Conservation (phyloP, 495 filamentous ascomycete genomes). For the Daldinia grandis region DNA sequence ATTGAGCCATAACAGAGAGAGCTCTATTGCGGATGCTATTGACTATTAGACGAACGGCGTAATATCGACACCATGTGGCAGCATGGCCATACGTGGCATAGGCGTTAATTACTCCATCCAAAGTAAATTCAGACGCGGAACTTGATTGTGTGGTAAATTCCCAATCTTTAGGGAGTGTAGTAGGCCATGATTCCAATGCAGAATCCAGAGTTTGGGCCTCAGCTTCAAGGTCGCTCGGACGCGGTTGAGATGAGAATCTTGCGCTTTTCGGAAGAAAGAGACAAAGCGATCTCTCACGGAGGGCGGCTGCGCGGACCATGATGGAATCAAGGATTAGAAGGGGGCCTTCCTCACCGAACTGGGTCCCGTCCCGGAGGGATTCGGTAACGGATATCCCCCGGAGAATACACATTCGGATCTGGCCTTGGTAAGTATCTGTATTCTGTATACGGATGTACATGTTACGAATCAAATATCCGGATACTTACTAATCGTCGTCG, state of each 20-base stretch:
- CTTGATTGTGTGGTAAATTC: not conserved
- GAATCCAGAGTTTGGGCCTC: conserved; percentile 31
- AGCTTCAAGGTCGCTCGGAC: conserved; percentile 19
- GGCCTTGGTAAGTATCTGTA: not conserved
- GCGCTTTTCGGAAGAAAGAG: conserved; percentile 18
- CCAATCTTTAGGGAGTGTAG: conserved; percentile 19
- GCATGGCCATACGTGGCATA: conserved; percentile 42
- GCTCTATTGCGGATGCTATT: conserved; percentile 38
- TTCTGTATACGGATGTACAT: no score
- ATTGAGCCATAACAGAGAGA: conserved; percentile 12
- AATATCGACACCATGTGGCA: conserved; percentile 43
- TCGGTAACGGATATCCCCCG: conserved; percentile 22
- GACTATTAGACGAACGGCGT: conserved; percentile 39
- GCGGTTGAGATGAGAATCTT: conserved; percentile 16
- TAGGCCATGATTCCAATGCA: conserved; percentile 29
- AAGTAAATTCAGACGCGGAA: not conserved
- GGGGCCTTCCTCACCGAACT: conserved; percentile 35
- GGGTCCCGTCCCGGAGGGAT: conserved; percentile 37
- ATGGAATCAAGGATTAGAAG: conserved; percentile 28
- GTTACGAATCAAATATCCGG: no score
- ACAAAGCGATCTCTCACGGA: conserved; percentile 27
- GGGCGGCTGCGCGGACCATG: conserved; percentile 37
- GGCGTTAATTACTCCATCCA: conserved; percentile 19
- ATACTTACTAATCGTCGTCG: conserved; percentile 37
- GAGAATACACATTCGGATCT: conserved; percentile 28